Percentiles rank a stretch among this genome's conserved stretches.
phyloP scores from a whole-genome alignment of 192 early-diverging fungal genomes.

The Diversispora epigaea region DNA sequence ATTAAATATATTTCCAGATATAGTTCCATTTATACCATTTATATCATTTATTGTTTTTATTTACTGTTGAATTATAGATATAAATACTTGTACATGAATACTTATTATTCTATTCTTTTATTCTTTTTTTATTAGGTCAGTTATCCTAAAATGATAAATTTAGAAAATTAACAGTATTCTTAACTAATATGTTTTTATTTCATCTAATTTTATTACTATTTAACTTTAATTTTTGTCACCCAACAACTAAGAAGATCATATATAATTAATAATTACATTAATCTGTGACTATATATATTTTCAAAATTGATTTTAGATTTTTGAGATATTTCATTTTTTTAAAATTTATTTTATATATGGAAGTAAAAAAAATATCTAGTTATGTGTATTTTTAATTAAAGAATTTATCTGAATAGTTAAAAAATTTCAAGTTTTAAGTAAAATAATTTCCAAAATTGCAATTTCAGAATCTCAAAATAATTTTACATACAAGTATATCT shows the following conservation, averaged over 20 bases:
- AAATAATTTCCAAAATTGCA: too few species aligned
- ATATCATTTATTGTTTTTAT: background rate
- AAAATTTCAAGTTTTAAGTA: too few species aligned
- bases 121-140: background rate
- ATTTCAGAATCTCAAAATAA: too few species aligned
- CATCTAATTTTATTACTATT: background rate
- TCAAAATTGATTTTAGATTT: too few species aligned
- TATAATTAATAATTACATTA: too few species aligned
- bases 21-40: slow-evolving; percentile 21
- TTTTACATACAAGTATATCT: too few species aligned
- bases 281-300: too few species aligned
- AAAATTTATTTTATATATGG: too few species aligned
- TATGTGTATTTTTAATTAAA: too few species aligned
- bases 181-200: background rate
- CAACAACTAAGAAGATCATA: background rate
- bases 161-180: slow-evolving; percentile 8
- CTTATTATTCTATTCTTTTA: background rate
- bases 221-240: slow-evolving; percentile 4
- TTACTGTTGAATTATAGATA: background rate
- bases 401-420: too few species aligned
- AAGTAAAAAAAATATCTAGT: too few species aligned
- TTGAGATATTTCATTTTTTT: too few species aligned
- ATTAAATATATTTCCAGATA: background rate
- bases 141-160: slow-evolving; percentile 6
- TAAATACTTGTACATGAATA: background rate